A percentile compares a stretch with the other conserved stretches of the same genome.
phyloP scores from a whole-genome alignment of 164 flowering plant genomes.

The Vitis vinifera region ASM3070453v1 NC_081822.1:20033001-20033500 shows the following conservation, averaged over 20 bases:
- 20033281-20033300: constrained; percentile 36
- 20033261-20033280: constrained; percentile 27
- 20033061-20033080: constrained; percentile 22
- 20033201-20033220: constrained; percentile 19
- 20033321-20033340: constrained; percentile 15
- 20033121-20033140: constrained; percentile 21
- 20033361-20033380: too few species aligned
- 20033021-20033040: too few species aligned
- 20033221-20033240: constrained; percentile 35
- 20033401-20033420: too few species aligned
- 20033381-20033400: too few species aligned
- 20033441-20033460: too few species aligned
- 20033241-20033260: constrained; percentile 34
- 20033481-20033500: too few species aligned
- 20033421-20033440: too few species aligned
- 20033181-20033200: constrained; percentile 30
- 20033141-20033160: constrained; percentile 18
- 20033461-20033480: too few species aligned
- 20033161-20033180: constrained; percentile 38
- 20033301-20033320: constrained; percentile 31
- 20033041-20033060: background rate
- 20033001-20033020: too few species aligned
- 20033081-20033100: constrained; percentile 28
- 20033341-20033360: too few species aligned
- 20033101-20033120: constrained; percentile 27